Evolutionary conservation across 257 asterid species (phyloP), one percentile per base, ranked within the genome.

Genomic region (Rehmannia glutinosa): DNA sequence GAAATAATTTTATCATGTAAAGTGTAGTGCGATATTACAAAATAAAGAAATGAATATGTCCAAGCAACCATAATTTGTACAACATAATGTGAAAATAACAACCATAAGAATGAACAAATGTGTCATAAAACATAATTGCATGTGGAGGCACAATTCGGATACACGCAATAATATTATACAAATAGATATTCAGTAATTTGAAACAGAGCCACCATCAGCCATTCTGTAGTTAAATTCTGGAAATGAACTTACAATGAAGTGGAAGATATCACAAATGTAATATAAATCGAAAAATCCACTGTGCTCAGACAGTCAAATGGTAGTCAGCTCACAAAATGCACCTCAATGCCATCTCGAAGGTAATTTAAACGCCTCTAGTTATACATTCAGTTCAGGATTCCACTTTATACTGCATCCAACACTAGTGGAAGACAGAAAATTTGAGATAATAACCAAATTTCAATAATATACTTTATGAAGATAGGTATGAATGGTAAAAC

Each of bases 361-460:
- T 36, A 32, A 54, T 35, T 28, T 42, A 62, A 38, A 59, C 7
- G 64, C 73, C 61, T 19, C 45, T 27, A 24, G n/a, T 82, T 78
- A 85, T 28, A 45, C 64, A 79, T 70, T 65, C 30, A 54, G 73
- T 51, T 75, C 71, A 10, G 98, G 96, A 75, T 84, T 80, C 98
- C 98, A 92, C 75, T 92, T 92, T 72, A 92, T 89, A 69, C 97
- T 87, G 92, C 98, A 92, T 42, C 98, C 96, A 64, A 87, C 84
- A 58, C 98, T 91, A 68, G 72, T 38, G 50, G 51, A 19, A 68
- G 41, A 68, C 21, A 52, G 67, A 69, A 19, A 49, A 11, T 13
- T 58, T 12, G 51, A 39, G 49, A 38, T 45, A 25, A 16, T 50
- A 23, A 65, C 57, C 49, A 32, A 60, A 42, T 35, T 23, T 57